Conservation (phyloP, 2,329 filamentous ascomycete species). For the Diplodia sapinea region DNA sequence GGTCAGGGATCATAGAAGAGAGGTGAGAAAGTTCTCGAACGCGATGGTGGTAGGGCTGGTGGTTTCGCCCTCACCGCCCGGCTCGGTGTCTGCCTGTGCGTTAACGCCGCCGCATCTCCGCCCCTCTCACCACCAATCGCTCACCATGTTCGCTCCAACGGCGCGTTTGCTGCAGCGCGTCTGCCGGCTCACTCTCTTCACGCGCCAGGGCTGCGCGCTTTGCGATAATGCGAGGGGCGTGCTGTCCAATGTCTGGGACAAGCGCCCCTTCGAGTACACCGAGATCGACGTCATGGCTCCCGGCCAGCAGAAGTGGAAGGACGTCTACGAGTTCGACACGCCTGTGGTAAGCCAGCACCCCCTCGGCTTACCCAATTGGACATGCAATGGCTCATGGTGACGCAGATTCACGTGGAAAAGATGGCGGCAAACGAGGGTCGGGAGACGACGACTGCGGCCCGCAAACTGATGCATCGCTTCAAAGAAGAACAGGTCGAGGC, state of each 20-base stretch:
- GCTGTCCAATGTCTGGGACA: conserved; percentile 70
- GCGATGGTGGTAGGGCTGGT: conserved; percentile 10
- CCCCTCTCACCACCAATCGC: background rate
- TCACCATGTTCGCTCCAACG: conserved; percentile 33
- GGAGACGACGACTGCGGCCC: conserved; percentile 62
- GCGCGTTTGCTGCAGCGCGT: conserved; percentile 43
- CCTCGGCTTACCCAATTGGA: background rate
- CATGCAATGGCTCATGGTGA: conserved; percentile 6
- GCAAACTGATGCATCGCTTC: conserved; percentile 81
- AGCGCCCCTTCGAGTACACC: conserved; percentile 69
- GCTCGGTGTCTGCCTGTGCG: conserved; percentile 9
- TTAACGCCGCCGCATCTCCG: background rate
- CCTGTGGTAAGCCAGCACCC: conserved; percentile 66
- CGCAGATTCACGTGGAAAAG: conserved; percentile 67
- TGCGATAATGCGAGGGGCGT: conserved; percentile 72
- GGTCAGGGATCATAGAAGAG: background rate
- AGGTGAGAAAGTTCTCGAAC: conserved; percentile 28
- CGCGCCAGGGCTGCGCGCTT: conserved; percentile 72
- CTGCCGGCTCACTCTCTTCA: conserved; percentile 74
- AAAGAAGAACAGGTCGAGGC: conserved; percentile 68
- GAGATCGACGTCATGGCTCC: conserved; percentile 73
- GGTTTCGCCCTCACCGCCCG: conserved; percentile 4
- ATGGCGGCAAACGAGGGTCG: conserved; percentile 43
- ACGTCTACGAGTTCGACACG: conserved; percentile 80
- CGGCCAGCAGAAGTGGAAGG: conserved; percentile 68